Evolutionary conservation across 768 basidiomycete species (phyloP).

Genomic region (Trametopsis cervina): DNA sequence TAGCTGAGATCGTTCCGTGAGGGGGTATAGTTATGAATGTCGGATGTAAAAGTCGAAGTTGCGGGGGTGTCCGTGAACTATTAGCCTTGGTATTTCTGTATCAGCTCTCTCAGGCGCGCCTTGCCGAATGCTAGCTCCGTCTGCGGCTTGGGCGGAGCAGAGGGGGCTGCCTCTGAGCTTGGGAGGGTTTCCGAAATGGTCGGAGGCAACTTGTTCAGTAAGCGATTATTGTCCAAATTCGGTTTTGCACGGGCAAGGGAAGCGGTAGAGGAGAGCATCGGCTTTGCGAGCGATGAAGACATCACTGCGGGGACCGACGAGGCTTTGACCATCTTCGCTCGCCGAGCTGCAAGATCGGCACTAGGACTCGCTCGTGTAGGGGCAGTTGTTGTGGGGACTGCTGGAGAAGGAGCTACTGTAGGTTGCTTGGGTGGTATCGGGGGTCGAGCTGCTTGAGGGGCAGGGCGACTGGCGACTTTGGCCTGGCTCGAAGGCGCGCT

Average conservation of each 20-base stretch:
- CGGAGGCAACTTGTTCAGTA: slow-evolving; percentile 29
- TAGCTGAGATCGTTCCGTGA: too few species aligned
- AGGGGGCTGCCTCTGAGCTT: background rate
- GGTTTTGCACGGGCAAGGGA: slow-evolving; percentile 53
- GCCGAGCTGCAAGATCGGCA: slow-evolving; percentile 15
- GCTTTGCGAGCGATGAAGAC: slow-evolving; percentile 67
- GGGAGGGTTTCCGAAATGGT: slow-evolving; percentile 25
- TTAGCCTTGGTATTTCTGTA: slow-evolving; percentile 69
- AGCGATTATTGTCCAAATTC: slow-evolving; percentile 16
- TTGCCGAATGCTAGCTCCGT: slow-evolving; percentile 68
- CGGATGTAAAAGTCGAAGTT: background rate
- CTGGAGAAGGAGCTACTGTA: background rate
- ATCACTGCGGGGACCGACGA: slow-evolving; percentile 60
- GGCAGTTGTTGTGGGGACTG: background rate
- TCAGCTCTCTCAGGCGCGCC: slow-evolving; percentile 68
- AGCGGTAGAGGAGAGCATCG: slow-evolving; percentile 69
- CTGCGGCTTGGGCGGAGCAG: slow-evolving; percentile 9
- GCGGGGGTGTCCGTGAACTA: background rate
- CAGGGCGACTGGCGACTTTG: background rate
- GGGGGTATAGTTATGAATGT: background rate
- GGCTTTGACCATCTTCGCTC: slow-evolving; percentile 45
- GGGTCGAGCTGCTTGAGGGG: background rate
- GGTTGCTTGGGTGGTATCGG: background rate
- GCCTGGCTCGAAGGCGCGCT: background rate
- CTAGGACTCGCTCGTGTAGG: background rate